Evolutionary conservation across 106 monocot species (phyloP).

Genomic region (Allium cepa): DNA sequence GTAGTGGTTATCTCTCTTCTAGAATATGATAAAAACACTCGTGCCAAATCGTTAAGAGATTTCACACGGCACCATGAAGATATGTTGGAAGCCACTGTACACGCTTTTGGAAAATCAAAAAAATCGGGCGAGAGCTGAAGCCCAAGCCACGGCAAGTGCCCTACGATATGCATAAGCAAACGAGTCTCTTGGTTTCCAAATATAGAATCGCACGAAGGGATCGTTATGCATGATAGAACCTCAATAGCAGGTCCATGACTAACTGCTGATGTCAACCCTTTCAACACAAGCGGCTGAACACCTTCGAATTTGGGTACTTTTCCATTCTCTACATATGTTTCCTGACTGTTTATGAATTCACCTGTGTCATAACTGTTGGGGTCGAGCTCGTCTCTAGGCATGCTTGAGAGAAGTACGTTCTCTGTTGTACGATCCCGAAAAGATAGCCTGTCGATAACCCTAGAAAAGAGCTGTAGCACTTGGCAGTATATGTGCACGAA

Average conservation of each 20-base stretch:
- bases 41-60: slow-evolving; percentile 45
- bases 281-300: slow-evolving; percentile 89
- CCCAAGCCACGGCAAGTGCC: slow-evolving; percentile 92
- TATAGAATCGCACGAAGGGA: slow-evolving; percentile 86
- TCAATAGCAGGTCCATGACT: slow-evolving; percentile 85
- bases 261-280: slow-evolving; percentile 83
- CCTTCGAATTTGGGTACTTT: slow-evolving; percentile 92
- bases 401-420: slow-evolving; percentile 82
- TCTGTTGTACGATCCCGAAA: slow-evolving; percentile 86
- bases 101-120: slow-evolving; percentile 66
- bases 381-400: slow-evolving; percentile 94
- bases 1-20: slow-evolving; percentile 52
- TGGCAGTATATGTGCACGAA: slow-evolving; percentile 94
- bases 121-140: slow-evolving; percentile 55
- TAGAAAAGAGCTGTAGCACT: slow-evolving; percentile 76
- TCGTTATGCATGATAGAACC: slow-evolving; percentile 74
- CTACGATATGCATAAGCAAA: slow-evolving; percentile 87
- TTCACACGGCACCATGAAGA: slow-evolving; percentile 79
- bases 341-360: slow-evolving; percentile 40
- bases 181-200: slow-evolving; percentile 82
- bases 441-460: slow-evolving; percentile 77
- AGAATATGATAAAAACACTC: slow-evolving; percentile 62
- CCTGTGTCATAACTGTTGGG: slow-evolving; percentile 27
- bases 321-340: slow-evolving; percentile 51
- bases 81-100: slow-evolving; percentile 75